Base-by-base conservation (phyloP, 176 grass and related monocot species). In the Oryza rufipogon region DNA sequence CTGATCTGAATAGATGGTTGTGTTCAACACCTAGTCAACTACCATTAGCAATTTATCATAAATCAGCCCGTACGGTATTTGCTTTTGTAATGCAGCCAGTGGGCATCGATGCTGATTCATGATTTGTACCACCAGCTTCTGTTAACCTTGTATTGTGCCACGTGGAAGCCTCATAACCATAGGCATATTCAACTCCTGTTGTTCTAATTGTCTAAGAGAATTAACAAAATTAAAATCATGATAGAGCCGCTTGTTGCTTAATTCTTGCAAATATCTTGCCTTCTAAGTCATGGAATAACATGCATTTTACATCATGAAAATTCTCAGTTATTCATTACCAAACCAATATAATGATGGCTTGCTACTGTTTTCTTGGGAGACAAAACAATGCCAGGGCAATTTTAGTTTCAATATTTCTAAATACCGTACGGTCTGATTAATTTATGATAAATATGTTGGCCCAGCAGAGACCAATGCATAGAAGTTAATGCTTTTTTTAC, bases 401-500 rank as follows among this genome's bases (percentile, higher is more conserved):
- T n/a, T 30, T 30, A 30, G 30, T 30, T 30, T 30, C 30, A 30
- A 30, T 30, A 30, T 30, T 30, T 30, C 30, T 30, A 30, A 30
- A 30, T 30, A 30, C 30, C 30, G 30, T 30, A 30, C 30, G 30
- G 30, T 2, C 30, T 30, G 30, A 30, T n/a, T n/a, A n/a, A n/a
- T 30, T 30, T 30, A 30, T 30, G 30, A 30, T 30, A 30, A 30
- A 41, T 70, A 85, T 71, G 15, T 69, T 45, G 64, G 47, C 46
- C 78, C 45, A 80, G 23, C n/a, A 83, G 39, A 70, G 51, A 70
- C 23, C 14, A 75, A 33, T 46, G 8, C 71, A 42, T 76, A 64
- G 10, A 75, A 72, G 2, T 69, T 70, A 6, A 45, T 7, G 3
- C 32, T 20, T 54, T 73, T n/a, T 58, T 74, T 1, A 56, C 36